Conservation (phyloP, 148 eudicot genomes). For the Limonium bicolor region DNA sequence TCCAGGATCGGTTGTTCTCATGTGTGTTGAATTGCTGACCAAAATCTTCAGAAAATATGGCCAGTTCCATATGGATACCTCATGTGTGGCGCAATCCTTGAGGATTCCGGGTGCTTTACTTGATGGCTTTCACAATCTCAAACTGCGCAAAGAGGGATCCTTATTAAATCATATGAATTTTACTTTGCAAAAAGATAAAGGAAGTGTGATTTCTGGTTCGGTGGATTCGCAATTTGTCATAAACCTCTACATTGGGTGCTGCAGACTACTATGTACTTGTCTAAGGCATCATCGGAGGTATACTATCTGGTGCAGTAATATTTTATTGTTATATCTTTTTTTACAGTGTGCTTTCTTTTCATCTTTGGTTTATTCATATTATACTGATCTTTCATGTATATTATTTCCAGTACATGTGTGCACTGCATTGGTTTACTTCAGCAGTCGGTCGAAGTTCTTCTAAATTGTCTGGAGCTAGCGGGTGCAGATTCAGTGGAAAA, state of each 20-base stretch:
- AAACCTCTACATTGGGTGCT: conserved; percentile 66
- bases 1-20: conserved; percentile 65
- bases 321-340: not conserved
- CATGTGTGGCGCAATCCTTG: conserved; percentile 48
- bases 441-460: conserved; percentile 57
- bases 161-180: conserved; percentile 7
- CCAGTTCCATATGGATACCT: conserved; percentile 37
- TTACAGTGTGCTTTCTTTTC: not conserved
- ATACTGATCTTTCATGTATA: not conserved
- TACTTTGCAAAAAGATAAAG: conserved; percentile 11
- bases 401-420: conserved; percentile 36
- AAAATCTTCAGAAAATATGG: conserved; percentile 57
- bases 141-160: conserved; percentile 10
- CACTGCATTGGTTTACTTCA: conserved; percentile 52
- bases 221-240: conserved; percentile 43
- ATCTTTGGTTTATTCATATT: not conserved
- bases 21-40: conserved; percentile 71
- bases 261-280: conserved; percentile 58
- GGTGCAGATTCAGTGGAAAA: conserved; percentile 18
- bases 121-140: conserved; percentile 32
- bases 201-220: conserved; percentile 9
- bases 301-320: not conserved
- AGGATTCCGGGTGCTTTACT: conserved; percentile 52
- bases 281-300: conserved; percentile 78
- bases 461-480: conserved; percentile 64